These are phyloP conservation scores for Cercophora samala DNA, from an alignment of 495 filamentous ascomycete genomes.

Conservation along the genomic window DNA sequence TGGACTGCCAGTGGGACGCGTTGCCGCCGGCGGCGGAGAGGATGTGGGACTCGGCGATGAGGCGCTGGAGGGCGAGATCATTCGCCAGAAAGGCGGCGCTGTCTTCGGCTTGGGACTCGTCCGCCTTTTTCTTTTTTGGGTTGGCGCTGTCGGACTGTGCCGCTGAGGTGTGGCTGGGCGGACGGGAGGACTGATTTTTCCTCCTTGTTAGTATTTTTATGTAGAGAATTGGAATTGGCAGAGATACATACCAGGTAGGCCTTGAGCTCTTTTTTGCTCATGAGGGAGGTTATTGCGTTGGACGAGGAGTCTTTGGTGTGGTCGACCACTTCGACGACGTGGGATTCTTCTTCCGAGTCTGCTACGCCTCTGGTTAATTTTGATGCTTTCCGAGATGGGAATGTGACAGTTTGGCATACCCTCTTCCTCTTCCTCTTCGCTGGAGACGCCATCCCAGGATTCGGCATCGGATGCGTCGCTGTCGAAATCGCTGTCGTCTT, in stretches of 20 bases:
- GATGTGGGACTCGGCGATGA: constrained; percentile 89
- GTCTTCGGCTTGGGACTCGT: constrained; percentile 45
- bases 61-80: constrained; percentile 83
- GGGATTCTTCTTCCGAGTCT: constrained; percentile 18
- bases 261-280: constrained; percentile 67
- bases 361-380: background rate
- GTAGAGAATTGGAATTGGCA: background rate
- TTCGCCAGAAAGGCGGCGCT: constrained; percentile 68
- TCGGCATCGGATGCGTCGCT: constrained; percentile 37
- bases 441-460: constrained; percentile 67
- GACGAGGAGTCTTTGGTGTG: constrained; percentile 39
- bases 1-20: constrained; percentile 38
- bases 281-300: constrained; percentile 36
- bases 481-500: constrained; percentile 30
- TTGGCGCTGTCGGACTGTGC: constrained; percentile 22
- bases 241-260: constrained; percentile 65
- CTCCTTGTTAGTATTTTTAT: constrained; percentile 30
- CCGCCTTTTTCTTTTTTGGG: constrained; percentile 33
- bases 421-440: constrained; percentile 32
- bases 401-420: constrained; percentile 14
- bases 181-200: constrained; percentile 38
- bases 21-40: constrained; percentile 65
- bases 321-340: constrained; percentile 61
- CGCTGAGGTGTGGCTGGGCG: constrained; percentile 33
- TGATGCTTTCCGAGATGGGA: background rate